These are phyloP conservation scores for Plasmodium knowlesi DNA, from an alignment of 169 alveolate species.

Conservation along the genomic window DNA sequence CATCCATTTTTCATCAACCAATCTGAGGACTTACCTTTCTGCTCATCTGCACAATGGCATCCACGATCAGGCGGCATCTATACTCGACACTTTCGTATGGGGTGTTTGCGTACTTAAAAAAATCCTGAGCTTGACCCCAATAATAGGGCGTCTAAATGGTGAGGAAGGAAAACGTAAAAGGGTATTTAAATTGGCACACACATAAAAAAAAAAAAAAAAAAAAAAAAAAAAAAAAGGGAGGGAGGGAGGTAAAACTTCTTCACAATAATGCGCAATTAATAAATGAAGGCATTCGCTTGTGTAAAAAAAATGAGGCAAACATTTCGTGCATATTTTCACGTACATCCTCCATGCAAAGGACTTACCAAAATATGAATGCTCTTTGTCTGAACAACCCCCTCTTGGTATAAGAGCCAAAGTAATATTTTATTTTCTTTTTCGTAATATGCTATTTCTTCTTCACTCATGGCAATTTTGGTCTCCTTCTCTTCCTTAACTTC, in stretches of 20 bases:
- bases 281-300: background rate
- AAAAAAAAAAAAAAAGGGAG: too few relatives aligned
- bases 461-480: background rate
- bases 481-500: constrained; percentile 25
- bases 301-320: background rate
- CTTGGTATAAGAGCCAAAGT: constrained; percentile 56
- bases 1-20: background rate
- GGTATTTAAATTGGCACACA: too few relatives aligned
- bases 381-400: constrained; percentile 65
- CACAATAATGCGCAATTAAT: background rate
- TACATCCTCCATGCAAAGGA: background rate
- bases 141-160: constrained; percentile 48
- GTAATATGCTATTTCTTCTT: constrained; percentile 48
- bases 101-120: constrained; percentile 65
- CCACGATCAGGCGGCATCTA: constrained; percentile 48
- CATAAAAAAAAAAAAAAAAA: too few relatives aligned
- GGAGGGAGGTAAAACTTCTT: too few relatives aligned
- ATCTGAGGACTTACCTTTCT: background rate
- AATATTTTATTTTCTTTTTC: constrained; percentile 51
- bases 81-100: constrained; percentile 52
- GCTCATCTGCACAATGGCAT: constrained; percentile 23
- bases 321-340: background rate
- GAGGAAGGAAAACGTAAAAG: background rate
- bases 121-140: constrained; percentile 59
- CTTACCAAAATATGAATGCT: constrained; percentile 68